Conservation (phyloP, 352 stramenopile species). For the Globisporangium okanoganense region DNA sequence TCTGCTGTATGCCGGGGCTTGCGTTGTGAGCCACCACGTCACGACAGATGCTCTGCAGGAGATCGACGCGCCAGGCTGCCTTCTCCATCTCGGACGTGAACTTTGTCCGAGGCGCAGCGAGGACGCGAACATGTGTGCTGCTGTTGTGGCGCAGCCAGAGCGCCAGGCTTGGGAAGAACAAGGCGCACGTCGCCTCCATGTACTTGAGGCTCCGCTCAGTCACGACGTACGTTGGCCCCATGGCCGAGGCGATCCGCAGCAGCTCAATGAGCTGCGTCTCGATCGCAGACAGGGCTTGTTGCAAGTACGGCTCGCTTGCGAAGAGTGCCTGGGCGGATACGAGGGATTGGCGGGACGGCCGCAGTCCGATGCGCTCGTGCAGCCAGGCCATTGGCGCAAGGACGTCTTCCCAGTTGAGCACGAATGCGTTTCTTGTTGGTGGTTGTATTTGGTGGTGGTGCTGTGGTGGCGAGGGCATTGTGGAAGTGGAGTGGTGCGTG, state of each 20-base stretch:
- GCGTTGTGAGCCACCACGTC: constrained; percentile 20
- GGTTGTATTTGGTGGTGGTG: neutral
- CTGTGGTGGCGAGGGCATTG: neutral
- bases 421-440: constrained; percentile 23
- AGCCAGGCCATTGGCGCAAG: constrained; percentile 44
- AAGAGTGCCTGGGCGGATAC: constrained; percentile 25
- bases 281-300: constrained; percentile 44
- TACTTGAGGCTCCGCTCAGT: constrained; percentile 43
- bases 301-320: constrained; percentile 38
- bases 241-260: constrained; percentile 25
- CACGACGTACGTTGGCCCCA: constrained; percentile 52
- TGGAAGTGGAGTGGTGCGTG: neutral
- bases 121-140: constrained; percentile 26
- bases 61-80: constrained; percentile 35
- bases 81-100: constrained; percentile 34
- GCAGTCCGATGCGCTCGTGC: constrained; percentile 33
- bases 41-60: constrained; percentile 39
- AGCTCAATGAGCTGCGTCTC: constrained; percentile 52
- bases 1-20: constrained; percentile 5
- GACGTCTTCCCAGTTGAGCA: constrained; percentile 61
- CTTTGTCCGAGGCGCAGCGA: constrained; percentile 32
- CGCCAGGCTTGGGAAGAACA: constrained; percentile 53
- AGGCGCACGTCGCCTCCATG: constrained; percentile 37
- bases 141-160: constrained; percentile 24
- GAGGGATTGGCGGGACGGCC: constrained; percentile 27